Evolutionary conservation across 2,329 filamentous ascomycete species (phyloP), one percentile per base, ranked within the genome.

Genomic region (Exserohilum turcica): DNA sequence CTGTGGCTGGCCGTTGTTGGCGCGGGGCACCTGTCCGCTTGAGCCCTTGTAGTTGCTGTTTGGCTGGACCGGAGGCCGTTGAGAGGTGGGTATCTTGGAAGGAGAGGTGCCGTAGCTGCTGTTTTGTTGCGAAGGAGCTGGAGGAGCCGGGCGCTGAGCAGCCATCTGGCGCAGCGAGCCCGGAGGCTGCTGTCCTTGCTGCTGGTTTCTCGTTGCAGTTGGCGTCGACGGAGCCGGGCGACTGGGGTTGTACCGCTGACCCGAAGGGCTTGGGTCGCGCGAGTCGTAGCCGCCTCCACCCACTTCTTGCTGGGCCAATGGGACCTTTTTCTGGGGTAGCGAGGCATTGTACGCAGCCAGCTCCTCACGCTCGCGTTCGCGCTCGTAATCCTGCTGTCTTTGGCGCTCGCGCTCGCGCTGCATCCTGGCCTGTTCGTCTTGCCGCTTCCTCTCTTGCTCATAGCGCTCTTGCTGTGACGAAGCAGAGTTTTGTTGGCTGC

Each of bases 301-400:
- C 63, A 97, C 78, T 74, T 97, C 94, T 76, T 97, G 92, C 73
- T 97, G 91, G 28, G 92, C 92, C 61, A 94, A 69, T 2, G 91
- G 90, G 9, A 86, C 78, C 71, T 90, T 91, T 59, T 83, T 87
- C 79, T 96, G 89, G 28, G 92, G 93, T 54, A 97, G 78, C 19
- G 90, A 91, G 31, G 91, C 89, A 74, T 97, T 96, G 76, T 96
- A 97, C 15, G 86, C 90, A 70, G 94, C 92, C 63, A 90, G 81
- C 45, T 96, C 91, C 60, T 88, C 85, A 48, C 90, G 75, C 50
- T 78, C 74, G 4, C 74, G 68, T 29, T 78, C 77, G 32, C 68
- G 65, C 36, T 75, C 67, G 21, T 79, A 76, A 12, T 78, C 75
- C 50, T 78, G 73, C 49, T 79, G 76, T 39, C 68, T 58, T 33